Conservation (phyloP, 2,329 filamentous ascomycete species). For the Ophiostoma pallidulum region DNA sequence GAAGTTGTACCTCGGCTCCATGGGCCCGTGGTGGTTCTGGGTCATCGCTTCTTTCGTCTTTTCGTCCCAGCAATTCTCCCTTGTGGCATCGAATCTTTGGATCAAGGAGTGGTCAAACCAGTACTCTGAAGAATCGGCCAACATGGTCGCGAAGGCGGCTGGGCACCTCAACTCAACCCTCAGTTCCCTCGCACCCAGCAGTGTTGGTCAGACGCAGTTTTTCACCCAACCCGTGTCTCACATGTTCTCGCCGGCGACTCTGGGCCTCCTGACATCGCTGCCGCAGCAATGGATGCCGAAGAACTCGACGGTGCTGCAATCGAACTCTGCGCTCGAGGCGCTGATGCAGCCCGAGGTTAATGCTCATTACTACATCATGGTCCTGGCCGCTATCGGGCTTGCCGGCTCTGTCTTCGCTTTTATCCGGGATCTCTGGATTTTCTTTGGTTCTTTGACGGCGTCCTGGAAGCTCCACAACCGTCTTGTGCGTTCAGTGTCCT, state of each 20-base stretch:
- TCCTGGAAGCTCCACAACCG: slow-evolving; percentile 75
- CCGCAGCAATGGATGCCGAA: slow-evolving; percentile 13
- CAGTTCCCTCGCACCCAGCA: background rate
- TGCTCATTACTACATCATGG: slow-evolving; percentile 69
- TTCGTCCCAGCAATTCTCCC: slow-evolving; percentile 69
- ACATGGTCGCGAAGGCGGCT: background rate
- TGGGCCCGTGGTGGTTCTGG: slow-evolving; percentile 99
- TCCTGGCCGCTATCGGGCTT: slow-evolving; percentile 74
- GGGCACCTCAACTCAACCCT: slow-evolving; percentile 3
- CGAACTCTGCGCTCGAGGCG: slow-evolving; percentile 20
- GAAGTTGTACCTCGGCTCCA: slow-evolving; percentile 72
- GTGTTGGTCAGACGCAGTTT: slow-evolving; percentile 4
- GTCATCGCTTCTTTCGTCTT: slow-evolving; percentile 65
- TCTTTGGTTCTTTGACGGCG: slow-evolving; percentile 82
- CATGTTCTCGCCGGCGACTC: slow-evolving; percentile 2
- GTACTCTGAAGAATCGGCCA: slow-evolving; percentile 45
- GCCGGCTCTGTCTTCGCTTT: slow-evolving; percentile 74
- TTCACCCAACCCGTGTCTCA: slow-evolving; percentile 10
- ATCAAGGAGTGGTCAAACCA: slow-evolving; percentile 92
- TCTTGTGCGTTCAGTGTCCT: slow-evolving; percentile 68
- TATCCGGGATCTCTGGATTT: slow-evolving; percentile 75
- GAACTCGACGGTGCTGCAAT: slow-evolving; percentile 30
- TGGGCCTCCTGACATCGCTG: background rate
- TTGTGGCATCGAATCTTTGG: slow-evolving; percentile 87
- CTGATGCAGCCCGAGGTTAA: slow-evolving; percentile 50